phyloP scores from a whole-genome alignment of 2,329 filamentous ascomycete species.

The Talaromyces sp. region DNA sequence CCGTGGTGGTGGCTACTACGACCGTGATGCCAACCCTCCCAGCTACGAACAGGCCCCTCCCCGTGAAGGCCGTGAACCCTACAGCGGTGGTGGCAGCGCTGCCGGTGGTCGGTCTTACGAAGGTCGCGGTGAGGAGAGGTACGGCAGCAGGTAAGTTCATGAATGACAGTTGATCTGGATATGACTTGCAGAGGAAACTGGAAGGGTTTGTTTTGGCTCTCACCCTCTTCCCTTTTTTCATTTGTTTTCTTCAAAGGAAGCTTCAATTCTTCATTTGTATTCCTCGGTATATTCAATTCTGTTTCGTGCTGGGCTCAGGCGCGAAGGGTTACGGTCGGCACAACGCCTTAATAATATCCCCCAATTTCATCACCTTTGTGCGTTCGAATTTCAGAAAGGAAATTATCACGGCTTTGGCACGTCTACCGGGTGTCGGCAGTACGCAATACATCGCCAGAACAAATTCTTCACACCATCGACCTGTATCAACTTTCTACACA shows the following conservation, averaged over 20 bases:
- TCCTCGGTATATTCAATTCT: constrained; percentile 36
- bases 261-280: constrained; percentile 30
- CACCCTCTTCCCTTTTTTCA: constrained; percentile 20
- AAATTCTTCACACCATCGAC: constrained; percentile 29
- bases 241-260: constrained; percentile 18
- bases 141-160: constrained; percentile 40
- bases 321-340: constrained; percentile 36
- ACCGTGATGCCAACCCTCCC: constrained; percentile 52
- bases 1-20: constrained; percentile 51
- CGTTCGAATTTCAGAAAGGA: constrained; percentile 25
- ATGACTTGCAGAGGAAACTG: constrained; percentile 19
- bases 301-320: constrained; percentile 29
- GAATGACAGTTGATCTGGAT: constrained; percentile 13
- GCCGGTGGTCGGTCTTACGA: constrained; percentile 39
- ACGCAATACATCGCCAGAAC: constrained; percentile 32
- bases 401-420: constrained; percentile 31
- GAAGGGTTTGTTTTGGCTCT: constrained; percentile 19
- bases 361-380: constrained; percentile 28
- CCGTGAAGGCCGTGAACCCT: constrained; percentile 29
- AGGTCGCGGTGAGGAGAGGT: constrained; percentile 37
- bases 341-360: constrained; percentile 23
- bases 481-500: constrained; percentile 28
- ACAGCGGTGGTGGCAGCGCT: constrained; percentile 33
- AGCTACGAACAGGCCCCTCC: constrained; percentile 41
- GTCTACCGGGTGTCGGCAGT: constrained; percentile 34